Percentiles rank a stretch among this genome's conserved stretches.
Evolutionary conservation across 805 yeast genomes (phyloP).

Genomic region (Dipodascopsis tothii): DNA sequence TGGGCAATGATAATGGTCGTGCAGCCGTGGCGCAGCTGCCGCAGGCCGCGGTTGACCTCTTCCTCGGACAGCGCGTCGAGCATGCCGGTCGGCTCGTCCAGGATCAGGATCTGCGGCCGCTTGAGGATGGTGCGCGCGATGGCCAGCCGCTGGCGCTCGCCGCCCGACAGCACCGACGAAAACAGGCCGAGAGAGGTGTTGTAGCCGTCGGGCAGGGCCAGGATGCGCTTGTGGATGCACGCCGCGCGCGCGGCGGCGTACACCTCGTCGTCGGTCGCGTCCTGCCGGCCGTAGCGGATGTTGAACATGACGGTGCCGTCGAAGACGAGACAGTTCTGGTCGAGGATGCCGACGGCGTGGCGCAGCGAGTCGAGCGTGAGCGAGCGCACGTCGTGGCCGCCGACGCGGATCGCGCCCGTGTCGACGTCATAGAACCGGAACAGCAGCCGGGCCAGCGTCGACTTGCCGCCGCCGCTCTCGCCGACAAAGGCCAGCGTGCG

Average conservation of each 20-base stretch:
- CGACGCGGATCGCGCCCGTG: conserved; percentile 56
- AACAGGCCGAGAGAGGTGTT: conserved; percentile 56
- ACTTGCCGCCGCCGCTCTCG: conserved; percentile 92
- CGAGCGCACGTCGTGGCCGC: conserved; percentile 53
- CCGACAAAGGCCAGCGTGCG: conserved; percentile 91
- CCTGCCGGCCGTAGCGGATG: conserved; percentile 60
- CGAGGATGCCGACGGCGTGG: conserved; percentile 72
- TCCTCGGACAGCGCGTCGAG: conserved; percentile 56
- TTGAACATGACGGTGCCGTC: conserved; percentile 80
- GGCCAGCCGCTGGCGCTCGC: conserved; percentile 56
- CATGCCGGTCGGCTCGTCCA: conserved; percentile 63
- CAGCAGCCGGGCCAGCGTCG: conserved; percentile 72
- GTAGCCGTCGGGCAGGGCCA: conserved; percentile 42
- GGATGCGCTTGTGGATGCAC: conserved; percentile 31
- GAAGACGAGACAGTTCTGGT: conserved; percentile 83
- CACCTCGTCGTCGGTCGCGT: conserved; percentile 54
- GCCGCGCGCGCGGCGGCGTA: conserved; percentile 61
- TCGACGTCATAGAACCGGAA: conserved; percentile 77
- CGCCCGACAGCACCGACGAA: conserved; percentile 55
- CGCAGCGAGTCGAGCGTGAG: conserved; percentile 67
- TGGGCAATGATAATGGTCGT: conserved; percentile 47
- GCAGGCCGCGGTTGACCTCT: conserved; percentile 45
- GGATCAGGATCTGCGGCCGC: conserved; percentile 45
- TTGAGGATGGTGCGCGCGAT: conserved; percentile 51
- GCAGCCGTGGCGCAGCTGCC: conserved; percentile 28